Base-by-base conservation (phyloP, 129 eudicot species). In the Flaveria robusta region DNA sequence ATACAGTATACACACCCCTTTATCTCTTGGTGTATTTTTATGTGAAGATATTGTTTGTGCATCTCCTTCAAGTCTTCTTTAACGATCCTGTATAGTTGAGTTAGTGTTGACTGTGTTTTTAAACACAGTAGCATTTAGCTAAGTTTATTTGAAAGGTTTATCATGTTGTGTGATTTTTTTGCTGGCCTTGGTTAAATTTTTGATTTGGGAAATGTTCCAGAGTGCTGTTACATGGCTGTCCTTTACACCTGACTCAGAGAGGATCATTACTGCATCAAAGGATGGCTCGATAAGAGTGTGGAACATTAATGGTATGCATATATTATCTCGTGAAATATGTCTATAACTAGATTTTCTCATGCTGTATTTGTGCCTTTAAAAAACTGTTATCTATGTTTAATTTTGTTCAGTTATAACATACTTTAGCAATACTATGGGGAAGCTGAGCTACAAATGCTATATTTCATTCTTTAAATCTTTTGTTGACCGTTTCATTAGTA, bases 211-310 rank as follows among this genome's bases (percentile, higher is more conserved):
- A 63, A 47, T 83, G 62, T 81, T 47, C 86, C 85, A 93, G 96
- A 91, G 98, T 87, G 98, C 98, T 22, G 98, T 94, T 18, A 94
- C 98, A 64, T 94, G 98, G 92, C 81, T 94, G 68, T 85, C 96
- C 87, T 94, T 94, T 70, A 47, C 88, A 78, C 97, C 92, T 15
- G 60, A 94, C 81, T 94, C 98, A 0, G 98, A 94, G 74, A 84
- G 82, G 70, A 84, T 94, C 60, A 89, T 94, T 77, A 94, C 98
- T 50, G 91, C 96, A 82, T 94, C 98, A 63, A 94, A 94, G 87
- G 98, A 94, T 82, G 98, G 98, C 58, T 75, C 98, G 8, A 81
- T 94, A 54, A 94, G 97, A 82, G 74, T 86, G 70, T 94, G 98
- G 98, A 94, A 94, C 84, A 91, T 94, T 78, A 94, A 89, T 78